Conservation (phyloP, 805 yeast genomes). For the Cyberlindnera mississippiensis region DNA sequence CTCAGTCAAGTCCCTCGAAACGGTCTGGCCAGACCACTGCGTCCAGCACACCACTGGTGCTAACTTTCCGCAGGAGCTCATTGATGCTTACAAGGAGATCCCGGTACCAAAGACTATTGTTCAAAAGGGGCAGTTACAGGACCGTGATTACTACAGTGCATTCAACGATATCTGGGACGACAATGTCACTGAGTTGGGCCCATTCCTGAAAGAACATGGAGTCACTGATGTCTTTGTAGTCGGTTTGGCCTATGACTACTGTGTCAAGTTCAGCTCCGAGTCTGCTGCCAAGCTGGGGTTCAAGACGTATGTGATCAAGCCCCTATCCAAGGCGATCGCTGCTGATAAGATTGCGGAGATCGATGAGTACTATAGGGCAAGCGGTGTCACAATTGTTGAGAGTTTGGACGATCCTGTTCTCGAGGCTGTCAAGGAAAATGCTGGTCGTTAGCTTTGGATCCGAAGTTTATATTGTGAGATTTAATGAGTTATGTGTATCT, state of each 20-base stretch:
- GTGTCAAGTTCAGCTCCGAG: conserved; percentile 74
- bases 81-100: conserved; percentile 31
- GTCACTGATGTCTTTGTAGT: conserved; percentile 66
- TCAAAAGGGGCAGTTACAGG: conserved; percentile 65
- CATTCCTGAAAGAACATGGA: conserved; percentile 38
- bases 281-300: conserved; percentile 65
- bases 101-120: conserved; percentile 42
- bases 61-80: conserved; percentile 50
- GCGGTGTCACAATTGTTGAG: conserved; percentile 32
- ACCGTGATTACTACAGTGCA: conserved; percentile 85
- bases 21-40: conserved; percentile 92
- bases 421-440: background rate
- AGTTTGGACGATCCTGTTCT: conserved; percentile 9
- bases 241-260: conserved; percentile 84
- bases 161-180: conserved; percentile 76
- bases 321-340: conserved; percentile 53
- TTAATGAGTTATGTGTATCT: too few species aligned
- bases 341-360: conserved; percentile 37
- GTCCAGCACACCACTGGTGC: conserved; percentile 70
- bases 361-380: conserved; percentile 31
- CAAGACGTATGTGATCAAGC: conserved; percentile 55
- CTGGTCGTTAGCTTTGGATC: too few species aligned
- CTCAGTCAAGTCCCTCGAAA: conserved; percentile 34
- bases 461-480: too few species aligned
- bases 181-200: conserved; percentile 63